Base-by-base conservation (phyloP, 768 basidiomycete genomes). In the Piloderma croceum region DNA sequence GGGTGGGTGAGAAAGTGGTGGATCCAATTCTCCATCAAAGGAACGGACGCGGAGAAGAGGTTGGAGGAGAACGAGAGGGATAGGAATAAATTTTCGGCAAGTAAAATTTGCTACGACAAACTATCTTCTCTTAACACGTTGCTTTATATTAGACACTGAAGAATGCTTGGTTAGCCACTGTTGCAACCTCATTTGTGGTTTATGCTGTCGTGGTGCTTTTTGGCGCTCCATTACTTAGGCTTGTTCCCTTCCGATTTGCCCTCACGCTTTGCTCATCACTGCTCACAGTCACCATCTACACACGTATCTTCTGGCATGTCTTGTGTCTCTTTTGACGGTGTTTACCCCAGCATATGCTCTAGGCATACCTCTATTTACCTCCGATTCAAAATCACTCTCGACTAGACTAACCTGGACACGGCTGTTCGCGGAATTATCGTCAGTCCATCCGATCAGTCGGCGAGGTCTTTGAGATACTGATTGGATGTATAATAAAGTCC, bases 351-450 rank as follows among this genome's bases (percentile, higher is more conserved):
- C 79, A 2, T 87, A 84, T 54, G 69, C 78, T 3, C 65, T 90
- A 13, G 87, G 87, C 6, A 46, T 68, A 3, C 84, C 87, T 0
- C 71, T 70, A 25, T 48, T 76, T 12, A 59, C 61, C 17, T 58
- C 56, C 15, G 63, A 66, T 34, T 61, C 68, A 6, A 54, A 60
- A 12, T 68, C 80, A 2, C 52, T 79, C 24, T 58, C 77, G 39
- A 73, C 70, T 33, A 71, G 83, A 31, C 69, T 81, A 56, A 74
- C 75, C 5, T 90, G 89, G 83, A 70, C 77, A 18, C 74, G 87
- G 36, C 67, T 97, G 29, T 92, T 93, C 54, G 84, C 76, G 35
- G 85, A 91, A 48, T 64, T 87, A 45, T 72, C 75, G 92, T 94
- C 55, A 59, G 90, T 80, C 3, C 15, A 32, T 32, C 27, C 25